A percentile compares a stretch with the other conserved stretches of the same genome.
Conservation (phyloP, 164 flowering plant genomes). For the Aristolochia fimbriata region DNA sequence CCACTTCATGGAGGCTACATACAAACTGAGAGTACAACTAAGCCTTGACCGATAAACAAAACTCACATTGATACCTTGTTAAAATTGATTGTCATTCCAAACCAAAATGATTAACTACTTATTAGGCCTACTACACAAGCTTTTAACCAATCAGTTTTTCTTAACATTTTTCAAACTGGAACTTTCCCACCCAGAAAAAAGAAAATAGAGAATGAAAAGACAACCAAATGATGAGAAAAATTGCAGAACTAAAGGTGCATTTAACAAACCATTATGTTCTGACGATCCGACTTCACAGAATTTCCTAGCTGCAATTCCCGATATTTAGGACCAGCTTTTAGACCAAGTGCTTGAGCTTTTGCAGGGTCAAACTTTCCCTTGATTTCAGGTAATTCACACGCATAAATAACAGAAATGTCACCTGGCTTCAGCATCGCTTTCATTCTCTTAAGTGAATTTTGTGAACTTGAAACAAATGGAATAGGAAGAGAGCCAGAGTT, state of each 20-base stretch:
- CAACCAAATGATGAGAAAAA: not conserved
- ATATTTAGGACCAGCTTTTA: slow-evolving; percentile 81
- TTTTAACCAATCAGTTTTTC: too few species aligned
- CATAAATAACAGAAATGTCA: slow-evolving; percentile 77
- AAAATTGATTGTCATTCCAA: too few species aligned
- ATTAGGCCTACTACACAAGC: too few species aligned
- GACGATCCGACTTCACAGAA: slow-evolving; percentile 71
- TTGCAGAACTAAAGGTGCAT: not conserved
- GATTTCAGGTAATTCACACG: slow-evolving; percentile 85
- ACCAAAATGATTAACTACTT: too few species aligned
- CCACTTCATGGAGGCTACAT: too few species aligned
- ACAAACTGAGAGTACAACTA: too few species aligned
- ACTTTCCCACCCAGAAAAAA: not conserved
- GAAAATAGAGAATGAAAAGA: not conserved
- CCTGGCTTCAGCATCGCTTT: slow-evolving; percentile 41
- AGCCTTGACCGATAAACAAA: too few species aligned
- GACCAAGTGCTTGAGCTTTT: slow-evolving; percentile 79
- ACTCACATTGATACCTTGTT: too few species aligned
- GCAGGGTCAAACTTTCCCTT: slow-evolving; percentile 80
- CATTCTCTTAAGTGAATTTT: slow-evolving; percentile 7
- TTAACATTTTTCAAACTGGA: too few species aligned
- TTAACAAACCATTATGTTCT: slow-evolving; percentile 54
- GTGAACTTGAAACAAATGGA: not conserved
- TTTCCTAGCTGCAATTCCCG: slow-evolving; percentile 75
- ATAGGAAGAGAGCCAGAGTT: too few species aligned